Evolutionary conservation across 73 alveolate genomes (phyloP).

Genomic region (Durusdinium trenchii): DNA sequence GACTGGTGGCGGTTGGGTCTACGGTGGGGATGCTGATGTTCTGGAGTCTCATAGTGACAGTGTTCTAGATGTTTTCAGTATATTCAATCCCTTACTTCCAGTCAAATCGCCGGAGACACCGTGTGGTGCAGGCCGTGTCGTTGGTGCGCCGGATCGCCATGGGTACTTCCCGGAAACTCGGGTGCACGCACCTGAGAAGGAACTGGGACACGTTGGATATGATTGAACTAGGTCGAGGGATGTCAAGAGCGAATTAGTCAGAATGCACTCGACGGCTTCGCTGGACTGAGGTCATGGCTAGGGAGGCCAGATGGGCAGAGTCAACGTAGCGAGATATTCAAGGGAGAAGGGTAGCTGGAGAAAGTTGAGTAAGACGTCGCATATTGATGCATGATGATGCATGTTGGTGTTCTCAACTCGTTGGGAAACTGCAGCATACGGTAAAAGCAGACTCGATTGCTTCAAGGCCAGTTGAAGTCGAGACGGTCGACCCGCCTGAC

Average conservation of each 20-base stretch:
- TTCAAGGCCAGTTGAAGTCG: too few relatives aligned
- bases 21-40: not conserved
- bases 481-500: too few relatives aligned
- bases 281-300: conserved; percentile 25
- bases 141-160: conserved; percentile 87
- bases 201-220: too few relatives aligned
- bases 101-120: too few relatives aligned
- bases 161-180: conserved; percentile 93
- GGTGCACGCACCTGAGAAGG: conserved; percentile 3
- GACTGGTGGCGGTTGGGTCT: conserved; percentile 92
- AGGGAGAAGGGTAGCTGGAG: not conserved
- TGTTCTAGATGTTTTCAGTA: too few relatives aligned
- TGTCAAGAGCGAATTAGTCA: too few relatives aligned
- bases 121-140: conserved; percentile 61
- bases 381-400: not conserved
- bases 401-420: too few relatives aligned
- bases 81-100: not conserved
- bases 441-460: conserved; percentile 20
- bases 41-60: not conserved
- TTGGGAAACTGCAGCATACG: too few relatives aligned
- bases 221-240: too few relatives aligned
- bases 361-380: not conserved
- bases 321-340: not conserved
- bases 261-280: too few relatives aligned
- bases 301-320: conserved; percentile 7